Percentiles rank a stretch among this genome's conserved stretches.
phyloP scores from a whole-genome alignment of 345 rosid genomes.

The Melaleuca alternifolia region DNA sequence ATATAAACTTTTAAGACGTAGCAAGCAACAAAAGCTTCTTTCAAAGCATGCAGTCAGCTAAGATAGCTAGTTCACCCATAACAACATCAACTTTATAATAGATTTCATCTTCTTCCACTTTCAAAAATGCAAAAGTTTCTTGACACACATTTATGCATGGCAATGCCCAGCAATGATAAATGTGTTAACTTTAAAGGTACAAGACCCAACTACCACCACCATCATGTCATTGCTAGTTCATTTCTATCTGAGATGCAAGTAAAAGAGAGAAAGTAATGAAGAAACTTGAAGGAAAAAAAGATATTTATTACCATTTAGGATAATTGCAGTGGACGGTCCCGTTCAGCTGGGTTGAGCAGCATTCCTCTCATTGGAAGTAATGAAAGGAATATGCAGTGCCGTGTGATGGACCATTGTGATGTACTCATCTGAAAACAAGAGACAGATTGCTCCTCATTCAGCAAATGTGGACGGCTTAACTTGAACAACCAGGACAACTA shows the following conservation, averaged over 20 bases:
- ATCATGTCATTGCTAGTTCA: not conserved
- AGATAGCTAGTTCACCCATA: not conserved
- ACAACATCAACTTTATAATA: not conserved
- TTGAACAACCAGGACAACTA: not conserved
- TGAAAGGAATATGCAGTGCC: slow-evolving; percentile 89
- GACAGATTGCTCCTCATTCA: not conserved
- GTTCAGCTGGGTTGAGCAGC: slow-evolving; percentile 81
- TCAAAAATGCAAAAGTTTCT: not conserved
- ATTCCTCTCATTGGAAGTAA: slow-evolving; percentile 60
- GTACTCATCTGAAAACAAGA: slow-evolving; percentile 71
- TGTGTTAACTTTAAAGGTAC: not conserved
- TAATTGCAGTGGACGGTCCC: slow-evolving; percentile 94
- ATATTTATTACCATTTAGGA: slow-evolving; percentile 50
- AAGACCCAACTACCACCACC: not conserved
- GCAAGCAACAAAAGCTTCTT: not conserved
- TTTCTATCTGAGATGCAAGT: not conserved
- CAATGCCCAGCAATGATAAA: not conserved
- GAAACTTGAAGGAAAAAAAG: not conserved
- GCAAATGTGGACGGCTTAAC: not conserved
- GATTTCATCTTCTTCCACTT: not conserved
- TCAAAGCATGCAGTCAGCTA: not conserved
- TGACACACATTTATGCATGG: not conserved
- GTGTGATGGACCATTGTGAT: slow-evolving; percentile 94
- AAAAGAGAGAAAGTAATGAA: not conserved
- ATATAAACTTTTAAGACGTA: too few relatives aligned